Percentiles rank a stretch among this genome's conserved stretches.
Conservation (phyloP, 1,284 basidiomycete species). For the Grifola frondosa region DNA sequence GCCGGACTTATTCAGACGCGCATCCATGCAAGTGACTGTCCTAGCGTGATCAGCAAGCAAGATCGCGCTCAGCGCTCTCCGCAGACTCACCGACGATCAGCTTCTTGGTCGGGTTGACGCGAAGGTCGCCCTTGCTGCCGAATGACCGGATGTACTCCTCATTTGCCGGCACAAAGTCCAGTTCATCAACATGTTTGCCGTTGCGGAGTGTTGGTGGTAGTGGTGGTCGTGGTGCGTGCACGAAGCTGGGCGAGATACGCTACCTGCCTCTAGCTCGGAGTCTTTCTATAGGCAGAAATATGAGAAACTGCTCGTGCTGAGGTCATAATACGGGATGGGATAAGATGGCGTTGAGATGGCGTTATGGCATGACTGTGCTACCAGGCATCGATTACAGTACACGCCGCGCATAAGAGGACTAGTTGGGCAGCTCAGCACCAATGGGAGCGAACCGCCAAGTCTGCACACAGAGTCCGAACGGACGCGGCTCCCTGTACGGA, state of each 20-base stretch:
- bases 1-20: slow-evolving; percentile 45
- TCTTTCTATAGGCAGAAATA: slow-evolving; percentile 12
- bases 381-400: neutral
- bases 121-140: slow-evolving; percentile 44
- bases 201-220: no score
- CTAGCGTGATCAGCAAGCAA: neutral
- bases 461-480: no score
- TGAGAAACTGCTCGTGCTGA: neutral
- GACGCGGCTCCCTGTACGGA: no score
- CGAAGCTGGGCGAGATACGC: slow-evolving; percentile 9
- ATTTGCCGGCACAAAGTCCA: slow-evolving; percentile 37
- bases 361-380: slow-evolving; percentile 4
- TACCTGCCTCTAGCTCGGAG: slow-evolving; percentile 17
- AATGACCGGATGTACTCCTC: slow-evolving; percentile 42
- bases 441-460: slow-evolving; percentile 3
- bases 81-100: slow-evolving; percentile 42
- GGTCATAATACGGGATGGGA: neutral
- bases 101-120: slow-evolving; percentile 52
- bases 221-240: slow-evolving; percentile 7
- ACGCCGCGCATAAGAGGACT: slow-evolving; percentile 3
- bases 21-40: slow-evolving; percentile 70
- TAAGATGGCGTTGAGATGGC: neutral
- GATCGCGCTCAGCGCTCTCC: neutral
- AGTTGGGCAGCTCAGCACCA: neutral
- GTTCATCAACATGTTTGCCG: slow-evolving; percentile 29